These are phyloP conservation scores for Pseudotsuga menziesii DNA, from an alignment of 75 land plant genomes.

Conservation along the genomic window DNA sequence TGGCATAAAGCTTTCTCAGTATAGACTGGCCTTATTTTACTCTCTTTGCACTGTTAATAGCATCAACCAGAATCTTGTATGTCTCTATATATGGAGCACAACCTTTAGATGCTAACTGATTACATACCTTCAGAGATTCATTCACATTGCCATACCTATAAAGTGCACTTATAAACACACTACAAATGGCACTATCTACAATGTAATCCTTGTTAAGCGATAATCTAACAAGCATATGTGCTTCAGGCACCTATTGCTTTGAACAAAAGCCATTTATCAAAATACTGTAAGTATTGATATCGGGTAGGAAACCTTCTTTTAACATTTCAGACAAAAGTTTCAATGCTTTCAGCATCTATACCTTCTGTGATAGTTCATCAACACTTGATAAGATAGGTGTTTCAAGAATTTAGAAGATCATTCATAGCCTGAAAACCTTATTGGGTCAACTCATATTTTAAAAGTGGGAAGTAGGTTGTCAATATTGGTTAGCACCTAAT, in stretches of 20 bases:
- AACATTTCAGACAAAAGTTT: not conserved
- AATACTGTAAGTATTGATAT: not conserved
- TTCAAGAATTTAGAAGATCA: too few species aligned
- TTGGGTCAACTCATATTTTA: too few species aligned
- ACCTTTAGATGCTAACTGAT: not conserved
- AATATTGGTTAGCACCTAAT: too few species aligned
- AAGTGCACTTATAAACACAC: constrained; percentile 2
- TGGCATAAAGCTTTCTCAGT: not conserved
- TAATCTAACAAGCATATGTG: not conserved
- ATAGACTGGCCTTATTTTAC: not conserved
- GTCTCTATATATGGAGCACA: not conserved
- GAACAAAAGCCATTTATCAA: not conserved
- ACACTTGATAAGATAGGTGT: too few species aligned
- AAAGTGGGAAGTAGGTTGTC: too few species aligned
- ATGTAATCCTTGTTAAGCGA: not conserved
- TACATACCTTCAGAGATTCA: not conserved
- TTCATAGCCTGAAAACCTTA: too few species aligned
- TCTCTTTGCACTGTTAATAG: not conserved
- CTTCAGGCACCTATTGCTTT: not conserved
- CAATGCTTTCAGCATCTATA: not conserved
- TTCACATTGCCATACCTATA: not conserved
- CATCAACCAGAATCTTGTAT: not conserved
- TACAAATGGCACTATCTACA: too few species aligned
- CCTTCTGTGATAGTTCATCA: too few species aligned
- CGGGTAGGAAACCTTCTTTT: not conserved